These are phyloP conservation scores for Yamadazyma blattariae DNA, from an alignment of 1,139 yeast species.

Conservation along the genomic window DNA sequence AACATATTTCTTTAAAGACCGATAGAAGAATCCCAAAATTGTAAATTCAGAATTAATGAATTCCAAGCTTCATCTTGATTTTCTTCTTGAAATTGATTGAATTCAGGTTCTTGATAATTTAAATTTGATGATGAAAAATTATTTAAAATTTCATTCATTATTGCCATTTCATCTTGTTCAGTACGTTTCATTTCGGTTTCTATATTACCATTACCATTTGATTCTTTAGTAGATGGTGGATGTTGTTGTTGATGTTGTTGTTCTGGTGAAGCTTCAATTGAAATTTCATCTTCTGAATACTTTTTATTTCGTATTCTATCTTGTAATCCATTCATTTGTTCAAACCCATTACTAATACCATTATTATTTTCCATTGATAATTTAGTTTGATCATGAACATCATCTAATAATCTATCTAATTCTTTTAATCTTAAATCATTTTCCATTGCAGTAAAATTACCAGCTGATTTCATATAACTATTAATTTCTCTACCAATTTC, in stretches of 20 bases:
- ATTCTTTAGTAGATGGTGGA: not conserved
- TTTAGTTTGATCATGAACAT: slow-evolving; percentile 2
- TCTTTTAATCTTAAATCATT: slow-evolving; percentile 24
- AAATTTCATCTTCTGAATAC: not conserved
- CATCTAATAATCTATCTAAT: slow-evolving; percentile 12
- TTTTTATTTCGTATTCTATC: no score
- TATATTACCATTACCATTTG: not conserved
- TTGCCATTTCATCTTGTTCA: not conserved
- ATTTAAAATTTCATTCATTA: slow-evolving; percentile 11
- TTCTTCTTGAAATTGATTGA: slow-evolving; percentile 7
- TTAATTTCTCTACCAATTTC: slow-evolving; percentile 22
- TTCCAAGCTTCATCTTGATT: slow-evolving; percentile 11
- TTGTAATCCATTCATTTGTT: no score
- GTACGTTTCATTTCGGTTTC: no score
- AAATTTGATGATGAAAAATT: slow-evolving; percentile 6
- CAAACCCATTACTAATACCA: not conserved
- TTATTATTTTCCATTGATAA: not conserved
- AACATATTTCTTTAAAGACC: slow-evolving; percentile 1
- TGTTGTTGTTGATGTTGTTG: not conserved
- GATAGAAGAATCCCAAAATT: slow-evolving; percentile 10
- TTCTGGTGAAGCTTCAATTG: not conserved
- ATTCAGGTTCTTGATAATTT: not conserved
- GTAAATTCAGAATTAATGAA: slow-evolving; percentile 9
- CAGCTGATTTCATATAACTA: slow-evolving; percentile 12
- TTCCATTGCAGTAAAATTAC: slow-evolving; percentile 19